A percentile compares a stretch with the other conserved stretches of the same genome.
Evolutionary conservation across 1,284 basidiomycete genomes (phyloP).

Genomic region (Chalciporus piperatoides): DNA sequence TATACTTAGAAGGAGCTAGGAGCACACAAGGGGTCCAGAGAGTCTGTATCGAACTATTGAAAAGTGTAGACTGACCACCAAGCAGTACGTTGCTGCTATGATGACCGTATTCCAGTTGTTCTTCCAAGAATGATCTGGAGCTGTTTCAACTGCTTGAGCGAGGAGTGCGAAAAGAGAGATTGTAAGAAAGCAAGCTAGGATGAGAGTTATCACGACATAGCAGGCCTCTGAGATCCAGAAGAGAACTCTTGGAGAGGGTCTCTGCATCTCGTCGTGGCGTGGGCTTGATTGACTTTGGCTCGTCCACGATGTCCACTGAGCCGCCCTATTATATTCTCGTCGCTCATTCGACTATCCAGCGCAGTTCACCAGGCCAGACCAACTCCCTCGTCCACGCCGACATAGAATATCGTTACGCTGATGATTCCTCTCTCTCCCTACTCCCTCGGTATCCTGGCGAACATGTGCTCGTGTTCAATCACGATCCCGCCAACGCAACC

Average conservation of each 20-base stretch:
- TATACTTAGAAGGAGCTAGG: constrained; percentile 49
- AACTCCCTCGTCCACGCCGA: constrained; percentile 60
- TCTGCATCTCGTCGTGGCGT: constrained; percentile 19
- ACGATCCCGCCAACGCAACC: constrained; percentile 40
- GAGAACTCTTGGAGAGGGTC: constrained; percentile 15
- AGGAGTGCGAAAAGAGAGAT: constrained; percentile 62
- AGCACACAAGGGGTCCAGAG: background rate
- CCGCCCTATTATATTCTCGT: constrained; percentile 63
- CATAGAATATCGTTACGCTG: constrained; percentile 78
- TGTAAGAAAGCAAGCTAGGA: constrained; percentile 52
- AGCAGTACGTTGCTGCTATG: constrained; percentile 60
- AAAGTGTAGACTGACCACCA: constrained; percentile 48
- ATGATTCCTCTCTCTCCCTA: constrained; percentile 62
- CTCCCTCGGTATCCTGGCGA: constrained; percentile 57
- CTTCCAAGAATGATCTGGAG: constrained; percentile 47
- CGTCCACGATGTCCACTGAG: constrained; percentile 13
- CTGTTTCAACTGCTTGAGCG: constrained; percentile 65
- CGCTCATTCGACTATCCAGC: constrained; percentile 46
- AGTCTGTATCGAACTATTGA: background rate
- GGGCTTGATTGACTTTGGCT: background rate
- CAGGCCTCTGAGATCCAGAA: constrained; percentile 29
- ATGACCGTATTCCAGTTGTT: constrained; percentile 63
- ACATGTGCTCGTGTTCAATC: constrained; percentile 69
- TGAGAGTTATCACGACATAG: constrained; percentile 53
- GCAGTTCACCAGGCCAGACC: constrained; percentile 29